Base-by-base conservation (phyloP, 2,329 filamentous ascomycete genomes). In the Neurospora sp. region DNA sequence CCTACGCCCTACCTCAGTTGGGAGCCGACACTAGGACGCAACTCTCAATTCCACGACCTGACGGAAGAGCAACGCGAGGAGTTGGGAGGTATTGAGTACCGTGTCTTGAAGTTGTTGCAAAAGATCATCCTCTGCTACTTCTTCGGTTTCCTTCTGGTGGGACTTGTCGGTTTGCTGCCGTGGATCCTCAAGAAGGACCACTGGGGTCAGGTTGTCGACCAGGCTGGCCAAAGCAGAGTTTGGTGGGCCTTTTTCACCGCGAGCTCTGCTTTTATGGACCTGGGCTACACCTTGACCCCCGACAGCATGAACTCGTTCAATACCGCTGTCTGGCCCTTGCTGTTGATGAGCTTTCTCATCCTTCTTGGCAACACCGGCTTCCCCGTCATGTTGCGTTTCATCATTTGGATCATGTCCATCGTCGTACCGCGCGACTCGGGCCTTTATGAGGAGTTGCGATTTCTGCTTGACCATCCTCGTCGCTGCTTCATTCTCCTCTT, bases 201-300 rank as follows among this genome's bases (percentile, higher is more conserved):
- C 2, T 97, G 92, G 79, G 88, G 88, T 5, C 74, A 82, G 0
- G 77, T 95, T 17, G 87, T 97, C n/a, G 82, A 85, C 1, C 79
- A 78, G 0, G 84, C 82, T 67, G 88, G 88, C 8, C 82, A 92
- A 74, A 89, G 85, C 70, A 88, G 88, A 52, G 86, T 87, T 0
- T 99, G 96, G 96, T 99, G 96, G 91, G 93, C 88, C 0, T 88
- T 99, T 74, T 99, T 95, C 81, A 97, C 92, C 0, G 83, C 93
- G 15, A 92, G 89, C 67, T 96, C 93, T 52, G 87, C 93, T 69
- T 97, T 99, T 80, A 97, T 95, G 80, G 95, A 99, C 81, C 82
- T 98, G n/a, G 96, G 96, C 11, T 95, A 93, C 75, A 95, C 94
- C 1, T 83, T 99, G 73, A 98, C 93, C 0, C 91, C 94, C 0